phyloP scores from a whole-genome alignment of 75 land plant genomes.

The Sequoiadendron giganteum region DNA sequence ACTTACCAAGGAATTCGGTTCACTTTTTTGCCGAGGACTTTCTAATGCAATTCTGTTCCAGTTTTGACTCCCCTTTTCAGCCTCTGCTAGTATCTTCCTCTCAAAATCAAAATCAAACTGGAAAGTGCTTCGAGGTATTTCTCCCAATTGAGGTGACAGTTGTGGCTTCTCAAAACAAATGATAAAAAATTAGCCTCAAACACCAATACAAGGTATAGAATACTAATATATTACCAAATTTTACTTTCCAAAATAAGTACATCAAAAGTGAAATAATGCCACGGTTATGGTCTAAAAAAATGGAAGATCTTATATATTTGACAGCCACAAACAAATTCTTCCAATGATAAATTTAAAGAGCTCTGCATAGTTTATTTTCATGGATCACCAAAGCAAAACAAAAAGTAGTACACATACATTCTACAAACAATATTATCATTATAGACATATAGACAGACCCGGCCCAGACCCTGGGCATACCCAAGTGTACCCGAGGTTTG shows the following conservation, averaged over 20 bases:
- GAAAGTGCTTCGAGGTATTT: slow-evolving; percentile 73
- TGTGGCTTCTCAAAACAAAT: slow-evolving; percentile 50
- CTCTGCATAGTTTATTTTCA: background rate
- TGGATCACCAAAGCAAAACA: background rate
- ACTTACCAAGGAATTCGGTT: slow-evolving; percentile 18
- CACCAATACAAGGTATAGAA: background rate
- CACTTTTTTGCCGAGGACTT: slow-evolving; percentile 28
- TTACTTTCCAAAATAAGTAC: background rate
- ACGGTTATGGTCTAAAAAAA: background rate
- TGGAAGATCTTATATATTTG: background rate
- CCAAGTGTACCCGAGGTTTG: too few relatives aligned
- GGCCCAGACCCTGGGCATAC: too few relatives aligned
- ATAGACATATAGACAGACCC: too few relatives aligned
- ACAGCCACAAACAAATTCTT: background rate
- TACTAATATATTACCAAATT: background rate
- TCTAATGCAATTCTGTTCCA: slow-evolving; percentile 51
- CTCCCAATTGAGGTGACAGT: slow-evolving; percentile 57
- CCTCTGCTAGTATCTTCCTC: slow-evolving; percentile 67
- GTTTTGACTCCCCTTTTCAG: slow-evolving; percentile 56
- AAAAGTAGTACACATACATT: background rate
- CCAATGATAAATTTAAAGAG: background rate
- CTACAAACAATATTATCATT: background rate
- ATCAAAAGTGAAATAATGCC: slow-evolving; percentile 10
- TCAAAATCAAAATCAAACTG: slow-evolving; percentile 88
- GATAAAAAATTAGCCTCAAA: background rate